Percentiles rank a stretch among this genome's conserved stretches.
Evolutionary conservation across 1,139 yeast genomes (phyloP).

Genomic region (Eremothecium sinecaudum): DNA sequence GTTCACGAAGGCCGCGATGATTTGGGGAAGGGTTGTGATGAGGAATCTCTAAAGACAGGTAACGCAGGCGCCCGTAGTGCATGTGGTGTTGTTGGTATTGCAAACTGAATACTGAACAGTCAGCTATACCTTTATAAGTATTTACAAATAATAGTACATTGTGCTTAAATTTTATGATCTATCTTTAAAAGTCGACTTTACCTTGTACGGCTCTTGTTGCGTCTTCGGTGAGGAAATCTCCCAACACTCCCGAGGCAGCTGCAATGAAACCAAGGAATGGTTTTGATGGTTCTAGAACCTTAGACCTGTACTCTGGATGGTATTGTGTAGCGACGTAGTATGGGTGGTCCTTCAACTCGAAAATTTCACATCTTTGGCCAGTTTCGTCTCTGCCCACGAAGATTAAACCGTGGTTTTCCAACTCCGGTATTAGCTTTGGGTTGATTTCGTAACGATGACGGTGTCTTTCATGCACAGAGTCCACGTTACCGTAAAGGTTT

Average conservation of each 20-base stretch:
- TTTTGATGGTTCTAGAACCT: conserved; percentile 91
- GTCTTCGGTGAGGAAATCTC: too few species aligned
- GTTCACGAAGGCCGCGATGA: conserved; percentile 93
- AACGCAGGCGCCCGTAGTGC: conserved; percentile 99
- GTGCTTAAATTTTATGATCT: too few species aligned
- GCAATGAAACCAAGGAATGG: conserved; percentile 96
- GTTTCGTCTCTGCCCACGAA: conserved; percentile 92
- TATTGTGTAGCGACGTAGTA: conserved; percentile 93
- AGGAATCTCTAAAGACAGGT: conserved; percentile 93
- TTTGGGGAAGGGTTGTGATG: conserved; percentile 91
- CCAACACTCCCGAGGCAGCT: conserved; percentile 75
- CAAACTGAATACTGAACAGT: too few species aligned
- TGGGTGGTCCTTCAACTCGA: conserved; percentile 73
- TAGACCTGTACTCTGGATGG: conserved; percentile 95
- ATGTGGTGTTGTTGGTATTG: conserved; percentile 93
- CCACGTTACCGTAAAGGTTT: conserved; percentile 67
- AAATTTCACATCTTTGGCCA: conserved; percentile 86
- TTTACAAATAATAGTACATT: too few species aligned
- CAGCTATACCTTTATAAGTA: too few species aligned
- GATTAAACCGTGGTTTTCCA: conserved; percentile 70
- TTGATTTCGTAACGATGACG: conserved; percentile 97
- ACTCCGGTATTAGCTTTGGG: conserved; percentile 61
- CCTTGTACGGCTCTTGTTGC: too few species aligned
- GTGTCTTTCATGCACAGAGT: conserved; percentile 80
- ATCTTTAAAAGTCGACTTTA: too few species aligned